Percentiles rank a stretch among this genome's conserved stretches.
These are phyloP conservation scores for Cornus suecica DNA, from an alignment of 148 eudicot genomes.

Conservation along the genomic window DNA sequence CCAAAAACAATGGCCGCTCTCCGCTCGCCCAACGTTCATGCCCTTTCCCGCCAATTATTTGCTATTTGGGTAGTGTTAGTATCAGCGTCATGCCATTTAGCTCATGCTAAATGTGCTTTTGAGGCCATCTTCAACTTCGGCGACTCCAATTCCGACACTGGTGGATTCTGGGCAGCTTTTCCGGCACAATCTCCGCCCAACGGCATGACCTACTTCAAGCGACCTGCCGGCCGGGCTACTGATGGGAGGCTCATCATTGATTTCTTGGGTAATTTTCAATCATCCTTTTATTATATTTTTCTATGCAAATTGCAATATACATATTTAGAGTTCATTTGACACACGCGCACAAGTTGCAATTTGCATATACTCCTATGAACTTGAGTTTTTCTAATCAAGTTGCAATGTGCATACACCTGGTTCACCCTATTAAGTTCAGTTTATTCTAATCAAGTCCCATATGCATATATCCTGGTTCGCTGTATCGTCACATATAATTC, in stretches of 20 bases:
- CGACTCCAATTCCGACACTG: conserved; percentile 83
- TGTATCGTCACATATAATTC: too few relatives aligned
- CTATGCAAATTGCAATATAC: too few relatives aligned
- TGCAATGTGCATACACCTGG: too few relatives aligned
- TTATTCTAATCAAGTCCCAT: too few relatives aligned
- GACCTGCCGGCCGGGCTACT: conserved; percentile 65
- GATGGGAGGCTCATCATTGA: conserved; percentile 80
- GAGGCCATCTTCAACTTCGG: conserved; percentile 88
- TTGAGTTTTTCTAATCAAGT: too few relatives aligned
- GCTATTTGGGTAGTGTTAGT: conserved; percentile 17
- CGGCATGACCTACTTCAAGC: conserved; percentile 83
- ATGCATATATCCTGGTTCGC: too few relatives aligned
- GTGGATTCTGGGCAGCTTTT: conserved; percentile 79
- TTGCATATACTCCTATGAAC: too few relatives aligned
- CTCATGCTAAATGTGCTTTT: conserved; percentile 52
- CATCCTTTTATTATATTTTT: too few relatives aligned
- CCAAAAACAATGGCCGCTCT: neutral
- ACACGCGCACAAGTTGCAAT: too few relatives aligned
- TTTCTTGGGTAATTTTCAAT: conserved; percentile 56
- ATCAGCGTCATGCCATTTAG: conserved; percentile 5
- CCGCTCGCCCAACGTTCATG: neutral
- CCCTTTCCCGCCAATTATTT: conserved; percentile 12
- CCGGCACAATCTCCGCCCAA: conserved; percentile 43
- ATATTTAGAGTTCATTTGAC: too few relatives aligned
- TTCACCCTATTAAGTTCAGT: too few relatives aligned